Base-by-base conservation (phyloP, 2,329 filamentous ascomycete genomes). In the Fusarium albidum region DNA sequence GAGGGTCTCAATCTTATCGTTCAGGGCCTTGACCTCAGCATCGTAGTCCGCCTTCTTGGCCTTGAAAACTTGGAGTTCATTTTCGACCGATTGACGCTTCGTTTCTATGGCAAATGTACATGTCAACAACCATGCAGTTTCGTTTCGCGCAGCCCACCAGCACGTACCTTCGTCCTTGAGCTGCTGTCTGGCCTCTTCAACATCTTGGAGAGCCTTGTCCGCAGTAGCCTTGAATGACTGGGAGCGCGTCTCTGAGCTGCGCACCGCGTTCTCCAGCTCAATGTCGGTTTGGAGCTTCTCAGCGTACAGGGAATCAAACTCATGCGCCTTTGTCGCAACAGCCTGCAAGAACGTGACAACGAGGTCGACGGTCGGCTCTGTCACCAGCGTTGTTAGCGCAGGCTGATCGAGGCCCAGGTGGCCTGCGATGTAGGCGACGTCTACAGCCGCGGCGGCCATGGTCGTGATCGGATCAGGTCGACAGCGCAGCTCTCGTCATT, bases 281-380 rank as follows among this genome's bases (percentile, higher is more conserved):
- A 99, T 95, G 67, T 96, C 92, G 38, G 91, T 79, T 63, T 91
- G 88, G 37, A 97, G 82, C 76, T 97, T 98, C 61, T 96, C 91
- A 9, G 94, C 88, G 66, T 89, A 91, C 33, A 96, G 77, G 32
- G 87, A 83, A 70, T 96, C 92, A 66, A 85, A 88, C 67, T 96
- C 92, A 66, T 88, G 90, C 29, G 91, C 92, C 73, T 95, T 96
- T 26, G 79, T 77, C 18, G 88, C 83, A 46, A 98, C 84, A 21
- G 90, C 88, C 57, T 85, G 80, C 33, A 99, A 82, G 45, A 99
- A 80, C 34, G 84, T 79, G 52, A 84, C 82, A 61, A 97, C 89
- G 21, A 96, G 85, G 11, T 96, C 91, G 58, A 82, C 78, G 4
- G 92, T 97, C 41, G 90, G 90, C 32, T 83, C 80, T 52, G 87